Evolutionary conservation across 2,329 filamentous ascomycete genomes (phyloP).

Genomic region (Aspergillus ibericus): DNA sequence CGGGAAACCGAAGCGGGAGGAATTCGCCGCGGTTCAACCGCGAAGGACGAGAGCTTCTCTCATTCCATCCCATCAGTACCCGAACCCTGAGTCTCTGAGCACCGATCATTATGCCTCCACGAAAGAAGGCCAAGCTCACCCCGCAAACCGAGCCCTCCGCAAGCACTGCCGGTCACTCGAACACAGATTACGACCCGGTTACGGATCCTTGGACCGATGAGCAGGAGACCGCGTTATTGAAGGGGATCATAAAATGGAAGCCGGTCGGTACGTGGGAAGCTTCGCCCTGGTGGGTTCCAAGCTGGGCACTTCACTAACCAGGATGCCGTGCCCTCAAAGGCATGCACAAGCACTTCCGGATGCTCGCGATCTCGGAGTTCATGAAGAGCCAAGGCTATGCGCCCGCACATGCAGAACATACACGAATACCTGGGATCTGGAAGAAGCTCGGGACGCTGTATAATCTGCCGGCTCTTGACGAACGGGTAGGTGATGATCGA

Average conservation of each 20-base stretch:
- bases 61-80: neutral
- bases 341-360: constrained; percentile 91
- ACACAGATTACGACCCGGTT: constrained; percentile 50
- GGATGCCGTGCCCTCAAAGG: constrained; percentile 44
- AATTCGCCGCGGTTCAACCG: neutral
- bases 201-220: constrained; percentile 91
- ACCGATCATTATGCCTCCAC: constrained; percentile 43
- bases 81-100: neutral
- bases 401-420: constrained; percentile 68
- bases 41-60: neutral
- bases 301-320: neutral
- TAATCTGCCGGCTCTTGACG: constrained; percentile 81
- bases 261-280: constrained; percentile 68
- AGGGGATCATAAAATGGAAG: constrained; percentile 91
- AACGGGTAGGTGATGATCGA: constrained; percentile 65
- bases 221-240: constrained; percentile 88
- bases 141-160: constrained; percentile 29
- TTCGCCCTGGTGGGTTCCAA: neutral
- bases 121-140: constrained; percentile 62
- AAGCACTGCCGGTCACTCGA: constrained; percentile 33
- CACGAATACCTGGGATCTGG: constrained; percentile 89
- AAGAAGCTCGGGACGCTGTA: constrained; percentile 79
- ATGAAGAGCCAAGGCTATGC: constrained; percentile 77
- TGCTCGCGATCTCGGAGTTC: constrained; percentile 80
- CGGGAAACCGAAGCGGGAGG: constrained; percentile 17